Evolutionary conservation across 768 basidiomycete species (phyloP), one percentile per base, ranked within the genome.

Genomic region (Suillus subaureus): DNA sequence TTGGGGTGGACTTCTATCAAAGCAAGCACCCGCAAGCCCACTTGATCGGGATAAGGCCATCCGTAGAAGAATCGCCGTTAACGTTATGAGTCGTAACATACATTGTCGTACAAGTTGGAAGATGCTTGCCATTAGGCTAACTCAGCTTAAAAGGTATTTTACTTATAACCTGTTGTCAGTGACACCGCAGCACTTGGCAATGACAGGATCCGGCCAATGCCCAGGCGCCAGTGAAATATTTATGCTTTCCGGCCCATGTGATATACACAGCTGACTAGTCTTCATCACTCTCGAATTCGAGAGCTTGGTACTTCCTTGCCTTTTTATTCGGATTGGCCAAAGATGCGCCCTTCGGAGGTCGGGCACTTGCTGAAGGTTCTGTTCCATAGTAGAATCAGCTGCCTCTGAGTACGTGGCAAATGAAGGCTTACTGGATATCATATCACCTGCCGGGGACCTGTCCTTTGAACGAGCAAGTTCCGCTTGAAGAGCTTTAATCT

Each of bases 261-360:
- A 64, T 2, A 26, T 28, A 52, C 35, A 26, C 51, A 31, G n/a
- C 63, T 23, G 18, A 37, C 68, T 75, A 76, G 13, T 89, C 87
- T 18, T 86, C 84, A 66, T 91, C 90, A 70, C 87, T 88, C 71
- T 81, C 91, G 74, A 91, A 92, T 70, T 92, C 88, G 40, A 92
- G 78, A 0, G 84, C 86, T 70, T 89, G 82, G 70, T 87, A 88
- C 70, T 87, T 90, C 45, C 91, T 82, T 9, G 89, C 91, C 71
- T 91, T 92, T 75, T 91, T 90, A 68, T 85, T 87, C 15, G 89
- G 91, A 74, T 91, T 90, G 1, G 89, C 89, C 15, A 91, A 77
- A 28, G 90, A 90, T 16, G 85, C 87, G 1, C 89, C 89, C 71
- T 86, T 88, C n/a, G 80, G 69, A 13, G 78, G 71, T 47, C 75